These are phyloP conservation scores for Perkinsus chesapeaki DNA, from an alignment of 169 alveolate species.

Conservation along the genomic window DNA sequence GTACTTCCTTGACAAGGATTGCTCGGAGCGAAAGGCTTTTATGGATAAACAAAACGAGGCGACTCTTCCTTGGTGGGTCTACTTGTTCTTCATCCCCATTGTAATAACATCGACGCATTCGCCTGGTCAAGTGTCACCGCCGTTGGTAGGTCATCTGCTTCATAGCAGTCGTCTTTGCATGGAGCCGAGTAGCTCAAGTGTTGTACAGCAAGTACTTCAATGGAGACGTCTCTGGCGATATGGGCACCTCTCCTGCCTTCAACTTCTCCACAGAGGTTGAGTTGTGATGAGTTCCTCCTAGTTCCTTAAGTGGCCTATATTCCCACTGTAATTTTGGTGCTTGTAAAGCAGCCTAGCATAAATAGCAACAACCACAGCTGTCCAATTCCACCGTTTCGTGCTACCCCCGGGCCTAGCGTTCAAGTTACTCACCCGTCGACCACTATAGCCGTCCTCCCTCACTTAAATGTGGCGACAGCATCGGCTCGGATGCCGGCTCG, in stretches of 20 bases:
- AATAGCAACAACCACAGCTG: not conserved
- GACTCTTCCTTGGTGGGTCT: not conserved
- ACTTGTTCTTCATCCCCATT: not conserved
- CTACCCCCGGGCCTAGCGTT: not conserved
- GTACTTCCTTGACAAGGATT: not conserved
- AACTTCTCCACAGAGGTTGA: not conserved
- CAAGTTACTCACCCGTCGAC: not conserved
- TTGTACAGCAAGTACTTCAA: not conserved
- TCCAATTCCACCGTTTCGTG: not conserved
- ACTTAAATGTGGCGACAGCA: not conserved
- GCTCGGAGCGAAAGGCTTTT: not conserved
- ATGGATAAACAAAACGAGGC: not conserved
- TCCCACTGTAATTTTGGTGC: not conserved
- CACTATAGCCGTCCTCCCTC: not conserved
- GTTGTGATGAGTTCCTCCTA: not conserved
- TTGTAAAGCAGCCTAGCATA: too few species aligned
- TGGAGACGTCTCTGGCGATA: not conserved
- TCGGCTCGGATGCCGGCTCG: not conserved
- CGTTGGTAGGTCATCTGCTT: not conserved
- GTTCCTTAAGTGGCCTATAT: not conserved
- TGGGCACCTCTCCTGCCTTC: not conserved
- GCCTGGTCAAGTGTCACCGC: not conserved
- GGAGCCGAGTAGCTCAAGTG: not conserved
- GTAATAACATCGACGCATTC: not conserved
- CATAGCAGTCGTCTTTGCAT: not conserved